These are phyloP conservation scores for Falciphora oryzae DNA, from an alignment of 2,329 filamentous ascomycete genomes.

Conservation along the genomic window DNA sequence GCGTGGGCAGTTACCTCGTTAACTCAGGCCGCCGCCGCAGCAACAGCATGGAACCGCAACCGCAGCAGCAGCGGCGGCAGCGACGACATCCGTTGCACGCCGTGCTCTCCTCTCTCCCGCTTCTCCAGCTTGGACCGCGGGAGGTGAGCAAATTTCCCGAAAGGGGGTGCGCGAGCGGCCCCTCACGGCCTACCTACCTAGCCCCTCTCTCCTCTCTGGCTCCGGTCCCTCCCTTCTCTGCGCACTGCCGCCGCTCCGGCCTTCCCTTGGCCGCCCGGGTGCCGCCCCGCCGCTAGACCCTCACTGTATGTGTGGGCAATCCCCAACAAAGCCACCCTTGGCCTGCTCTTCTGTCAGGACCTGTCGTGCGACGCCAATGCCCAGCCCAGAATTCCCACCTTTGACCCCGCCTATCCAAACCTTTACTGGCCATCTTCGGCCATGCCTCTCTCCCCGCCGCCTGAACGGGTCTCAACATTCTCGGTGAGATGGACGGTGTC, in stretches of 20 bases:
- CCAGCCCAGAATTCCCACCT: not conserved
- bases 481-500: slow-evolving; percentile 8
- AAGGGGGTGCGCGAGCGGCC: not conserved
- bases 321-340: not conserved
- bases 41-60: not conserved
- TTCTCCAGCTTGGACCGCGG: not conserved
- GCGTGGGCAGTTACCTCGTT: slow-evolving; percentile 2
- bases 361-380: not conserved
- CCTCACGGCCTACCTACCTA: not conserved
- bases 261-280: not conserved
- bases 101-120: not conserved
- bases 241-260: too few relatives aligned
- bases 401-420: not conserved
- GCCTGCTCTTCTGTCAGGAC: not conserved
- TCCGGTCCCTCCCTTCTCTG: not conserved
- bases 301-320: not conserved
- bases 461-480: slow-evolving; percentile 7
- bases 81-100: not conserved
- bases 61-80: not conserved
- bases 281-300: not conserved
- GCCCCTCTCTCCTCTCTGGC: not conserved
- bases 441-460: slow-evolving; percentile 2
- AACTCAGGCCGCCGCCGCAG: too few relatives aligned
- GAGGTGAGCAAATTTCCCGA: slow-evolving; percentile 7
- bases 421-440: not conserved